Base-by-base conservation (phyloP, 495 filamentous ascomycete genomes). In the Penicillium pancosmium region DNA sequence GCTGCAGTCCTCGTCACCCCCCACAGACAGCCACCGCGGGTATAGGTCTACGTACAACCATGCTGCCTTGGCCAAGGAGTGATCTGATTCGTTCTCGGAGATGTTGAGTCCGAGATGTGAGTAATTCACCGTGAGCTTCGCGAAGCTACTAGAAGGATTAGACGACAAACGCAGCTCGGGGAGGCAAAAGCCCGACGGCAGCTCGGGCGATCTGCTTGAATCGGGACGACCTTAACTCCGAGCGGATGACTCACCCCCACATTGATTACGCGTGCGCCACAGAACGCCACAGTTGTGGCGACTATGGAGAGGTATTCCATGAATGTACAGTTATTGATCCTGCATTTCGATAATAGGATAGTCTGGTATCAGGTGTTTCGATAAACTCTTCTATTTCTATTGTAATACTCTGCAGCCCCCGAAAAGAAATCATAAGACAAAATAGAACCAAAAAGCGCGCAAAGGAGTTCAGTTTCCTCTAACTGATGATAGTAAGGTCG, bases 31-130 rank as follows among this genome's bases (percentile, higher is more conserved):
- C 41, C 60, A 34, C 48, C 2, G 44, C 16, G 18, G 36, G 16
- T 23, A 12, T 36, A 34, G 50, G 55, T 54, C 36, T 54, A 57
- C 55, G 59, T 62, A 62, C 54, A 46, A 54, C 44, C 44, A 57
- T 31, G 60, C 50, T 62, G 60, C 60, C 60, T 62, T 61, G 41
- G 41, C 41, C 6, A 6, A 44, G 16, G n/a, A n/a, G 41, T 16
- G 41, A 44, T 44, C 7, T 44, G 41, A 44, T 44, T 44, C 41
- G 41, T n/a, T 44, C 41, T 44, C 41, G 54, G 21, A 40, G 33
- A 56, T 8, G n/a, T 21, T 44, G 13, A 43, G 18, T 43, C 51
- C 35, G 51, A 54, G 35, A 16, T 43, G 23, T 31, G 31, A 38
- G 34, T 38, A 54, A 54, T 54, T 40, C 36, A 40, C 40, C 11